Evolutionary conservation across 176 grass and related monocot species (phyloP), one percentile per base, ranked within the genome.

Genomic region (Hordeum marinum): DNA sequence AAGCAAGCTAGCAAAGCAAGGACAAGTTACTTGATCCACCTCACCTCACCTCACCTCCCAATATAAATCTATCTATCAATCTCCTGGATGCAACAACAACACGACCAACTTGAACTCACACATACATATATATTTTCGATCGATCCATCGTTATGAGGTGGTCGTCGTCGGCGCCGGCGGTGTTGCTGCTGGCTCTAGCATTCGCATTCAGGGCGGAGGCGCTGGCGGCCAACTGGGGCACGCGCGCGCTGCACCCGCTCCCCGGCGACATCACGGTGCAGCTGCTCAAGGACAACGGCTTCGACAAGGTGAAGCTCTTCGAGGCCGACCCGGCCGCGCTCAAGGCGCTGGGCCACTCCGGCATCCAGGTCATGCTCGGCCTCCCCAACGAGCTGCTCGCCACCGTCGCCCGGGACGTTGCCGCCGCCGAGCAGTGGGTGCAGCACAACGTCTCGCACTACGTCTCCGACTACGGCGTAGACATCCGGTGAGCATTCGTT

Each of bases 361-460:
- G 94, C 63, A 89, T 99, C 68, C 90, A 99, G 88, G 96, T 99
- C 83, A 99, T 96, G 96, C 8, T 99, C 35, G 96, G 94, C 73
- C 88, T 99, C 57, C 96, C 96, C 64, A 99, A 99, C 82, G 96
- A 99, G 3, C 82, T 94, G 3, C 90, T 99, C 50, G 82, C 60
- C 9, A 1, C 69, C 6, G 76, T 96, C 11, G 84, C 96, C 40
- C 58, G 13, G 75, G 92, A 85, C 65, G 86, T 94, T 61, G 2
- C 50, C 76, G 88, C 83, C 10, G 96, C 96, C 88, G 94, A 99
- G 90, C 79, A 83, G 78, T 99, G 96, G 96, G 96, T 99, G 20
- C 71, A 75, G 60, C 88, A 88, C 78, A 99, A 99, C 58, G 91
- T 99, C 52, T 96, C 93, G 18, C 7, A 20, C 36, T 99, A 94